Evolutionary conservation across 345 rosid species (phyloP).

Genomic region (Salix purpurea): DNA sequence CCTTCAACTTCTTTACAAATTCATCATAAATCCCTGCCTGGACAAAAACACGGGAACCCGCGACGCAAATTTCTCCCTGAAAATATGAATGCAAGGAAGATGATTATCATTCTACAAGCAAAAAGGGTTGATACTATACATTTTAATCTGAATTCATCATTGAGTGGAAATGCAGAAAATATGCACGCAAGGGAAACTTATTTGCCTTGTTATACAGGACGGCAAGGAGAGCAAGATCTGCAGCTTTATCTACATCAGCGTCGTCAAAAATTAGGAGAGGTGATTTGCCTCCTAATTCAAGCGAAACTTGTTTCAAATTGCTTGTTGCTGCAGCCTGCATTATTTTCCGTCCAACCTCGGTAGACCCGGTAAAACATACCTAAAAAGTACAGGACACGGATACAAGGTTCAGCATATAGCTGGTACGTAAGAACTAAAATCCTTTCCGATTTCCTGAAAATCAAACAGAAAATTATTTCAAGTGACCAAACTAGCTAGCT

Average conservation of each 20-base stretch:
- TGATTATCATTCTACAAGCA: no score
- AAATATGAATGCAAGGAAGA: not conserved
- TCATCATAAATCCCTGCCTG: constrained; percentile 75
- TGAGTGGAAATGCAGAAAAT: no score
- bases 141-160: no score
- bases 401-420: not conserved
- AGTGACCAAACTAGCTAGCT: not conserved
- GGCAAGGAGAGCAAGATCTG: constrained; percentile 52
- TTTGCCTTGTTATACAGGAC: constrained; percentile 52
- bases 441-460: not conserved
- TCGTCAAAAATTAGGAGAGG: constrained; percentile 76
- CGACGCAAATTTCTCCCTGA: constrained; percentile 73
- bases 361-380: constrained; percentile 88
- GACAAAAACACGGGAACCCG: constrained; percentile 76
- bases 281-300: constrained; percentile 85
- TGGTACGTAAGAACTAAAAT: not conserved
- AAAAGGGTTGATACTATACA: no score
- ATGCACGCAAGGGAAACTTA: not conserved
- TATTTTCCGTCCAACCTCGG: constrained; percentile 62
- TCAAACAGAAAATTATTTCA: not conserved
- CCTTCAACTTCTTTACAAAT: constrained; percentile 44
- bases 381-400: constrained; percentile 10
- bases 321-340: constrained; percentile 76
- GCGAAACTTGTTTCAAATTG: constrained; percentile 65
- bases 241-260: constrained; percentile 60